Evolutionary conservation across 2,329 filamentous ascomycete species (phyloP), one percentile per base, ranked within the genome.

Genomic region (Allantophomopsis lycopodina): DNA sequence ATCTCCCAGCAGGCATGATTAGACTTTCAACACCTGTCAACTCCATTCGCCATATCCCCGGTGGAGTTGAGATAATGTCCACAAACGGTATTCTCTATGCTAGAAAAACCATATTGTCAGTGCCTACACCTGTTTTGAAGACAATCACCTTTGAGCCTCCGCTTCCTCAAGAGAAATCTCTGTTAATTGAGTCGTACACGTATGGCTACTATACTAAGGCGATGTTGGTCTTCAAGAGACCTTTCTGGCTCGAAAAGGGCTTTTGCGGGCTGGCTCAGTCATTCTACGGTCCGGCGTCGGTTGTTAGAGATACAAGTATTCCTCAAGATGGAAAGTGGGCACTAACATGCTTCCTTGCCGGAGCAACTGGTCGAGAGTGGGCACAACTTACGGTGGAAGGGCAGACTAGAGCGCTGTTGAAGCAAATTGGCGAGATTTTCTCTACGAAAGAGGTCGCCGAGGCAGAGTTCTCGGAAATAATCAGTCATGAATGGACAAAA

Each of bases 191-290:
- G 8, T 11, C n/a, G n/a, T 8, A 11, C 11, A 35, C 10, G 33
- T 15, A 10, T 10, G 63, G 65, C 1, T 57, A 63, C 33, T 66
- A 69, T 40, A 61, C 60, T 41, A 70, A 70, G 51, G 33, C 16
- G 8, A 10, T 35, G 11, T 8, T 16, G 8, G 8, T 11, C 10
- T 35, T 10, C 15, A 12, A 8, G 8, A 35, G 8, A 16, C 33
- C 33, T 8, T 35, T 8, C 10, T 35, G 33, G 33, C 8, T 8
- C 8, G 15, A 60, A 41, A 13, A 60, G 45, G 54, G 58, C 1
- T 53, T 51, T 21, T 49, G 56, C 11, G 59, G 59, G n/a, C n/a
- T n/a, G n/a, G n/a, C n/a, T n/a, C n/a, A n/a, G n/a, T n/a, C n/a
- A n/a, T n/a, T n/a, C n/a, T n/a, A n/a, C n/a, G n/a, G n/a, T n/a